Percentiles rank a stretch among this genome's conserved stretches.
Conservation (phyloP, 805 yeast species). For the Suhomyces prunicola region DNA sequence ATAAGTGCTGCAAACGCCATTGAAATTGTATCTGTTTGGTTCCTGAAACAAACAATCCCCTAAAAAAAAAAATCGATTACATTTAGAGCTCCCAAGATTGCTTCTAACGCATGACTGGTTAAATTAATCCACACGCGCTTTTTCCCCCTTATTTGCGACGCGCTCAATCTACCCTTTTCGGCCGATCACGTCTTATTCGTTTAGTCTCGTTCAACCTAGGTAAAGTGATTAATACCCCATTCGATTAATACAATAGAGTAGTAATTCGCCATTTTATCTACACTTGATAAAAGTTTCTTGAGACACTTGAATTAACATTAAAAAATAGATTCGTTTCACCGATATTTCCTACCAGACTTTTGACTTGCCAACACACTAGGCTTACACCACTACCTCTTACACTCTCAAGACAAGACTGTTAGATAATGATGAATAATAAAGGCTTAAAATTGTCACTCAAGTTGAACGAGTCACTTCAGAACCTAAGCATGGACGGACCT, state of each 20-base stretch:
- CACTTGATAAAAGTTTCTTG: background rate
- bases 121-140: background rate
- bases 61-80: background rate
- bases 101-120: background rate
- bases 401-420: background rate
- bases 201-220: background rate
- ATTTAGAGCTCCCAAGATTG: background rate
- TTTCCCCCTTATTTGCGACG: slow-evolving; percentile 5
- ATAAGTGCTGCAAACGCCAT: background rate
- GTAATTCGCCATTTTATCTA: background rate
- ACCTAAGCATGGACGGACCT: slow-evolving; percentile 26
- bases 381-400: background rate
- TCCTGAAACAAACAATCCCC: background rate
- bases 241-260: background rate
- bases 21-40: background rate
- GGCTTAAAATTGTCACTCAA: slow-evolving; percentile 32
- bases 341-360: background rate
- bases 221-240: background rate
- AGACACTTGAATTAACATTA: background rate
- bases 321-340: background rate
- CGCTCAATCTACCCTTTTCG: slow-evolving; percentile 1
- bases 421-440: slow-evolving; percentile 24
- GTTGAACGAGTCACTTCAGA: slow-evolving; percentile 28
- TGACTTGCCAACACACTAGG: background rate
- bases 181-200: slow-evolving; percentile 1